A percentile compares a stretch with the other conserved stretches of the same genome.
Conservation (phyloP, 768 basidiomycete species). For the Holtermanniella nyarrowii region DNA sequence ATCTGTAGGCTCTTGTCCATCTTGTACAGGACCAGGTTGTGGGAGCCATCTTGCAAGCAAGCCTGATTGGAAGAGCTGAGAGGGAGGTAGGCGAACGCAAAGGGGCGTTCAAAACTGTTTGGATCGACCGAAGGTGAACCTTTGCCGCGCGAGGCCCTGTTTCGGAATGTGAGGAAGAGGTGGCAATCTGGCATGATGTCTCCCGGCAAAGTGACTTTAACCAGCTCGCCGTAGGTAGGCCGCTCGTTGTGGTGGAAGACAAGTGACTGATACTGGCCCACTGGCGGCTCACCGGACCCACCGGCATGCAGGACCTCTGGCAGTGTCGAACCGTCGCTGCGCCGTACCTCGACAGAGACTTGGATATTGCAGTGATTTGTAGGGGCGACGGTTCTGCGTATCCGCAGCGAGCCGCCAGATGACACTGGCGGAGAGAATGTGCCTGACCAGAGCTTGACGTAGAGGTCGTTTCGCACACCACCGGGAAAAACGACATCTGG, state of each 20-base stretch:
- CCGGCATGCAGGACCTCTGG: constrained; percentile 60
- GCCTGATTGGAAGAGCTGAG: constrained; percentile 64
- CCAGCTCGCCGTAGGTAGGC: constrained; percentile 85
- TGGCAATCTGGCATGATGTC: constrained; percentile 68
- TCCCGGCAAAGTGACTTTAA: constrained; percentile 70
- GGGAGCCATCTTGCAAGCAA: constrained; percentile 81
- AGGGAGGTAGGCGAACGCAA: constrained; percentile 87
- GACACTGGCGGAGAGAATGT: constrained; percentile 54
- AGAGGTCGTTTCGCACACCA: constrained; percentile 84
- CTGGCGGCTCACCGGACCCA: constrained; percentile 72
- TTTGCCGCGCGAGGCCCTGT: constrained; percentile 42
- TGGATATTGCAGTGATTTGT: constrained; percentile 57
- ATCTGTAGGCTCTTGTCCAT: constrained; percentile 61
- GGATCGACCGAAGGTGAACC: constrained; percentile 28
- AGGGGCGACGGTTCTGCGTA: constrained; percentile 20
- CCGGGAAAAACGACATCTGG: constrained; percentile 94
- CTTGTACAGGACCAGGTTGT: constrained; percentile 70
- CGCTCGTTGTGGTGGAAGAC: constrained; percentile 78
- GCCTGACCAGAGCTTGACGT: constrained; percentile 91
- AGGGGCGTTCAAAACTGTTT: constrained; percentile 56
- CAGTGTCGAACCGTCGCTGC: constrained; percentile 57
- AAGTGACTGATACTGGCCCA: constrained; percentile 77
- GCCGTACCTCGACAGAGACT: constrained; percentile 78
- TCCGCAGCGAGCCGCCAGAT: constrained; percentile 22
- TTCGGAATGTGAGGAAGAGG: constrained; percentile 86